Evolutionary conservation across 129 eudicot genomes (phyloP), one percentile per base, ranked within the genome.

Genomic region (Sambucus nigra): DNA sequence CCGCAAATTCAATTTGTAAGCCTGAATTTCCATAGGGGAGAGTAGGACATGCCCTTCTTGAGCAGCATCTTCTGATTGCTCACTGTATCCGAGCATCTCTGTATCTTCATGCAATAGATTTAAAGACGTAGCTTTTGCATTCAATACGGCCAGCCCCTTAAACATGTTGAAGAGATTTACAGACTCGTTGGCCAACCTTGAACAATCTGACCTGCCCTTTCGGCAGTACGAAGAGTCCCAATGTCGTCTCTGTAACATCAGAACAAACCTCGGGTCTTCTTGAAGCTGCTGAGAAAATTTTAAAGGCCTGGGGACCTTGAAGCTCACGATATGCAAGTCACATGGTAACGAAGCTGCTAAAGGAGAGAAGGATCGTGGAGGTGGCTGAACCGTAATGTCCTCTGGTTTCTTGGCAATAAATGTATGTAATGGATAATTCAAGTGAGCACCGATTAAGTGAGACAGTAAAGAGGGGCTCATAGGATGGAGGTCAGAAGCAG

Each of bases 11-110:
- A 92, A 73, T n/a, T 70, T 92, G 75, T 82, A 82, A 61, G 99
- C 91, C 69, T 79, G 94, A 54, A 92, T 69, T 57, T 92, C 99
- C 99, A 92, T 92, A 45, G 99, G 96, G 23, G 85, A 74, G 23
- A 92, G 70, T 26, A 80, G 58, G 6, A 92, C 72, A 60, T 83
- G 82, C 44, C 99, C 99, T 55, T 82, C 92, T 27, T 74, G 88
- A 51, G 85, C 83, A 55, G 75, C 85, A 63, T 77, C 87, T 40
- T 78, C 61, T 19, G 77, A 58, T 16, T 71, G 75, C 40, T 75
- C 91, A 35, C 73, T 50, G 27, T 92, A 92, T 39, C 99, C 96
- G 40, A 92, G 96, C 80, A 82, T 64, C 63, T 83, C 99, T 0
- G 83, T 56, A 39, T 92, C 99, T 48, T 92, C 96, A 68, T 86